A percentile compares a stretch with the other conserved stretches of the same genome.
Conservation (phyloP, 768 basidiomycete species). For the Boletus coccyginus region DNA sequence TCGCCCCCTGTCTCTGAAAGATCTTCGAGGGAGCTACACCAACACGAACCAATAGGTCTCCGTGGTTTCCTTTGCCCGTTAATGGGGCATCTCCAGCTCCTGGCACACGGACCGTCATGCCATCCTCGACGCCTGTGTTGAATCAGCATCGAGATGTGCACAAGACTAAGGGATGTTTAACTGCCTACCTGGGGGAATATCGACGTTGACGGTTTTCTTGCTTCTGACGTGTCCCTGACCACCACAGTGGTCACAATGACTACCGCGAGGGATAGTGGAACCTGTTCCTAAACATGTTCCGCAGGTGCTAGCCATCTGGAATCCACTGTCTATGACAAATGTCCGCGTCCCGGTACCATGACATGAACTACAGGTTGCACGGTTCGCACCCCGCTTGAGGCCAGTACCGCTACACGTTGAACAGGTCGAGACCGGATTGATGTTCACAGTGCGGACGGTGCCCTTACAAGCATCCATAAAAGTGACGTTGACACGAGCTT, state of each 20-base stretch:
- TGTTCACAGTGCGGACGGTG: constrained; percentile 65
- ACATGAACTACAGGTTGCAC: constrained; percentile 75
- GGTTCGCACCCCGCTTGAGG: constrained; percentile 81
- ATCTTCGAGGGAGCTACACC: constrained; percentile 78
- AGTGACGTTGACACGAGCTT: constrained; percentile 66
- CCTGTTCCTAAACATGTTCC: constrained; percentile 79
- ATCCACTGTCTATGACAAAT: constrained; percentile 88
- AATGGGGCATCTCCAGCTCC: constrained; percentile 83
- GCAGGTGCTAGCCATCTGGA: constrained; percentile 96
- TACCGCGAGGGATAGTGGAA: constrained; percentile 69
- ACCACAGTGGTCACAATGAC: constrained; percentile 75
- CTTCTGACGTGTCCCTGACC: constrained; percentile 87
- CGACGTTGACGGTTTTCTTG: constrained; percentile 73
- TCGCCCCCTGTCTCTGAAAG: constrained; percentile 88
- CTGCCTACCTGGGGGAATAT: constrained; percentile 79
- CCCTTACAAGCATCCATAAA: constrained; percentile 98
- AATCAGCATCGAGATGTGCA: constrained; percentile 8
- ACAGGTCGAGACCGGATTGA: constrained; percentile 83
- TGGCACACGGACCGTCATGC: constrained; percentile 84
- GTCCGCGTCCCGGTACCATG: constrained; percentile 85
- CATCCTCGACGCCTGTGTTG: constrained; percentile 82
- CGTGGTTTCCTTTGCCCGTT: constrained; percentile 69
- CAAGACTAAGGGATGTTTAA: not conserved
- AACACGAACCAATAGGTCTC: constrained; percentile 86
- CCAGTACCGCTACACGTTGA: constrained; percentile 82